Base-by-base conservation (phyloP, 768 basidiomycete species). In the Flagelloscypha sp. region DNA sequence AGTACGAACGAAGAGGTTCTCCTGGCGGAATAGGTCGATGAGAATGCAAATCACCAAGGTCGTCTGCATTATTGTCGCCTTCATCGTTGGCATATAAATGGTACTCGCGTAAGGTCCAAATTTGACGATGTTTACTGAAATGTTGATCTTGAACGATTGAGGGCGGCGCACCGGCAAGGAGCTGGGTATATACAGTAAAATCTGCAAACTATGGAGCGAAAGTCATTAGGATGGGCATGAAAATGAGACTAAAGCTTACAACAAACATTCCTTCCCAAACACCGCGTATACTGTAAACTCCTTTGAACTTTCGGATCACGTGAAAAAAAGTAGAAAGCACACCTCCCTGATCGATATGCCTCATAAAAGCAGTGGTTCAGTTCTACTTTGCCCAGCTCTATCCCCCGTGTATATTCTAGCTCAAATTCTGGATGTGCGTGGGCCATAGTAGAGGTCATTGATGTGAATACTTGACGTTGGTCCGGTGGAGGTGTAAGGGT, bases 71-170 rank as follows among this genome's bases (percentile, higher is more conserved):
- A 37, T 56, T 55, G 7, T 44, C 38, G 30, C 59, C 59, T 18
- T 56, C 40, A 20, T 55, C 59, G 11, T 48, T 47, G 2, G 48
- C 37, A 12, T 38, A 44, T 10, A 84, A 59, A 47, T 85, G 76
- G 47, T 87, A 75, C 55, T 89, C 86, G 23, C 75, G 74, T 27
- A 95, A 59, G 48, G 79, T 82, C 89, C 90, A 94, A 0, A 88
- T 88, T 51, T 95, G 92, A 12, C 74, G 77, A 55, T 97, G 90
- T 46, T 82, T 74, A 1, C 83, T 87, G 18, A 86, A 77, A 31
- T 79, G 64, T 29, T 82, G 80, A 27, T 76, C 73, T 46, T 84
- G 76, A n/a, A 94, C 59, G 7, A 70, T 63, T 0, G 69, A 55
- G 3, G 85, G 82, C 4, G 73, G 57, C 0, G 66, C 79, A 13